Evolutionary conservation across 176 grass and related monocot species (phyloP).

Genomic region (Paspalum vaginatum): DNA sequence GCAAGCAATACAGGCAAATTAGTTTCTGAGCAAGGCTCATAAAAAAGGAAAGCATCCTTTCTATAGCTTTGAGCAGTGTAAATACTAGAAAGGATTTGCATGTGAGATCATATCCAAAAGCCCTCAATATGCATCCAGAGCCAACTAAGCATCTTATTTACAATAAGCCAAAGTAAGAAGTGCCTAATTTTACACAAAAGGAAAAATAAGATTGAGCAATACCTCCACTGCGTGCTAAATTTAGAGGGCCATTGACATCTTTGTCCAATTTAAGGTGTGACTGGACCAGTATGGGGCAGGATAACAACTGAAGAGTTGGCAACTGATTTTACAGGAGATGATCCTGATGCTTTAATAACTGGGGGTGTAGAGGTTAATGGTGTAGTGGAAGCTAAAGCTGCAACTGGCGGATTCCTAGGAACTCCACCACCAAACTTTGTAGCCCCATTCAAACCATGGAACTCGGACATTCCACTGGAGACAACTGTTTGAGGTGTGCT

Average conservation of each 20-base stretch:
- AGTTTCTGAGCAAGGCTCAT: constrained; percentile 39
- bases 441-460: constrained; percentile 57
- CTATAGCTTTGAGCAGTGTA: constrained; percentile 1
- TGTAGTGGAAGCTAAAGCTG: constrained; percentile 40
- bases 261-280: constrained; percentile 53
- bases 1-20: constrained; percentile 29
- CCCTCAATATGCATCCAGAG: constrained; percentile 19
- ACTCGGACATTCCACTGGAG: constrained; percentile 47
- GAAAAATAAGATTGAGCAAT: constrained; percentile 32
- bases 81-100: background rate
- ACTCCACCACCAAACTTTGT: constrained; percentile 51
- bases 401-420: constrained; percentile 37
- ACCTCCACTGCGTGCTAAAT: constrained; percentile 63
- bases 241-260: constrained; percentile 54
- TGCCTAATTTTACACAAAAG: constrained; percentile 3
- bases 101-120: constrained; percentile 35
- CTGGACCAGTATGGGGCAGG: constrained; percentile 44
- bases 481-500: constrained; percentile 53
- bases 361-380: constrained; percentile 45
- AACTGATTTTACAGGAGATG: constrained; percentile 50
- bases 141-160: constrained; percentile 29
- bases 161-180: constrained; percentile 18
- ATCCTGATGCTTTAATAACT: constrained; percentile 52
- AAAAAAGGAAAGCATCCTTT: constrained; percentile 22
- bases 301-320: constrained; percentile 48